A percentile compares a stretch with the other conserved stretches of the same genome.
These are phyloP conservation scores for Rosa hybrid DNA, from an alignment of 331 rosid genomes.

Conservation along the genomic window DNA sequence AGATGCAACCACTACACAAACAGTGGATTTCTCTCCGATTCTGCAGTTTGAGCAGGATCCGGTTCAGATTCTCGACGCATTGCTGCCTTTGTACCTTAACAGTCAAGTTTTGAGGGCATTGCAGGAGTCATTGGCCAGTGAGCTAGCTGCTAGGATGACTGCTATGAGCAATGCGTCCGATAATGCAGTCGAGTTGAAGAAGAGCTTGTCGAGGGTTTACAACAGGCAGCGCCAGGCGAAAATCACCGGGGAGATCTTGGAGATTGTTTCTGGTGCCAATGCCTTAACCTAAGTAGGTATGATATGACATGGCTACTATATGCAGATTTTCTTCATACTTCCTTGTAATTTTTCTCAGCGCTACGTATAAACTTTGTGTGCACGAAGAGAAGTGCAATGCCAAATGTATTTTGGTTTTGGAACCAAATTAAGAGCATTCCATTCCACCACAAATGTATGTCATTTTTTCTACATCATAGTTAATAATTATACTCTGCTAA, in stretches of 20 bases:
- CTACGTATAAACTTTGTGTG: slow-evolving; percentile 37
- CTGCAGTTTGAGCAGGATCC: slow-evolving; percentile 93
- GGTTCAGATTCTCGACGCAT: slow-evolving; percentile 86
- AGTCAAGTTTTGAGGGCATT: slow-evolving; percentile 85
- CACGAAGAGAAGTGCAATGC: slow-evolving; percentile 35
- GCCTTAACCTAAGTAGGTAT: slow-evolving; percentile 50
- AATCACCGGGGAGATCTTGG: slow-evolving; percentile 91
- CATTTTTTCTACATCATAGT: slow-evolving; percentile 13
- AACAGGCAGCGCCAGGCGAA: slow-evolving; percentile 87
- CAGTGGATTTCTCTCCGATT: slow-evolving; percentile 59
- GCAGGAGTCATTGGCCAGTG: slow-evolving; percentile 90
- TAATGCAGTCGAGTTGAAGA: slow-evolving; percentile 72
- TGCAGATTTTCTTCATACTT: slow-evolving; percentile 31
- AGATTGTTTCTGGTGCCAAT: slow-evolving; percentile 86
- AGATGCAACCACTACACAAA: slow-evolving; percentile 50
- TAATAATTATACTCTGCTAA: not conserved
- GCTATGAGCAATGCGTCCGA: slow-evolving; percentile 86
- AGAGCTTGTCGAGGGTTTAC: slow-evolving; percentile 49
- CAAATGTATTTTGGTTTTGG: slow-evolving; percentile 26
- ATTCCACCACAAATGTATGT: slow-evolving; percentile 7
- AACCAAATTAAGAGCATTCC: slow-evolving; percentile 24
- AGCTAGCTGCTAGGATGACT: slow-evolving; percentile 87
- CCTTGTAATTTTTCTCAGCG: slow-evolving; percentile 38
- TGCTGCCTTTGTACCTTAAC: slow-evolving; percentile 82
- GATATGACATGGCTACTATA: slow-evolving; percentile 16